These are phyloP conservation scores for Pseudozyma sp. DNA, from an alignment of 1,284 basidiomycete species.

Conservation along the genomic window DNA sequence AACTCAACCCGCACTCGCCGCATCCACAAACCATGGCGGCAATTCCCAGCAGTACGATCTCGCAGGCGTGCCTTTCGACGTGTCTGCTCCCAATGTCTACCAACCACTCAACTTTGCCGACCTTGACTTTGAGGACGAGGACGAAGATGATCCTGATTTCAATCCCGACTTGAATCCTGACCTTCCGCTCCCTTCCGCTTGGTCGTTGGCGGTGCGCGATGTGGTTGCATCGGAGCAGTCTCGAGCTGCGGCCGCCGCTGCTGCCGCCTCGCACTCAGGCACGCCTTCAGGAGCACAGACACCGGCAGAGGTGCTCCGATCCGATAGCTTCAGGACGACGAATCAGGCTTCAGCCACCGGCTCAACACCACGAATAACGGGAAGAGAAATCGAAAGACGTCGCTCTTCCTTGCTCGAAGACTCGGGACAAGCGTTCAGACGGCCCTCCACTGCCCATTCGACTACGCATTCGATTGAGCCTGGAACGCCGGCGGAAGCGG, in stretches of 20 bases:
- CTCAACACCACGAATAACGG: conserved; percentile 1
- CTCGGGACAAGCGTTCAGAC: conserved; percentile 2
- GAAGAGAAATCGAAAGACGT: conserved; percentile 1
- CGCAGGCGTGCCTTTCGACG: neutral
- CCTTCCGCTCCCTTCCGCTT: conserved; percentile 52
- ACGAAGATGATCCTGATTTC: conserved; percentile 59
- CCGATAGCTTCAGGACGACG: neutral
- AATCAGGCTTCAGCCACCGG: conserved; percentile 1
- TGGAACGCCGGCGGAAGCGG: too few relatives aligned
- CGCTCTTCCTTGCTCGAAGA: conserved; percentile 8
- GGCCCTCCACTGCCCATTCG: neutral
- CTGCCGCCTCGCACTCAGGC: conserved; percentile 32
- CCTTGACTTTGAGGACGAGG: conserved; percentile 58
- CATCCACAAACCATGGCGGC: neutral
- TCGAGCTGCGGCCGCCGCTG: conserved; percentile 41
- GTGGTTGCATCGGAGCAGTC: conserved; percentile 49
- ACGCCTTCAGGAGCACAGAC: conserved; percentile 42
- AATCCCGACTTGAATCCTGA: conserved; percentile 50
- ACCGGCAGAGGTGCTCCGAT: conserved; percentile 15
- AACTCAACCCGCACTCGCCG: neutral
- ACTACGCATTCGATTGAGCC: neutral
- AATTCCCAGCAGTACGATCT: neutral
- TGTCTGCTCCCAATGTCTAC: conserved; percentile 1
- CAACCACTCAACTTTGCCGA: conserved; percentile 48
- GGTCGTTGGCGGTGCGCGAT: conserved; percentile 57